Base-by-base conservation (phyloP, 2,329 filamentous ascomycete species). In the Diplodia sapinea region DNA sequence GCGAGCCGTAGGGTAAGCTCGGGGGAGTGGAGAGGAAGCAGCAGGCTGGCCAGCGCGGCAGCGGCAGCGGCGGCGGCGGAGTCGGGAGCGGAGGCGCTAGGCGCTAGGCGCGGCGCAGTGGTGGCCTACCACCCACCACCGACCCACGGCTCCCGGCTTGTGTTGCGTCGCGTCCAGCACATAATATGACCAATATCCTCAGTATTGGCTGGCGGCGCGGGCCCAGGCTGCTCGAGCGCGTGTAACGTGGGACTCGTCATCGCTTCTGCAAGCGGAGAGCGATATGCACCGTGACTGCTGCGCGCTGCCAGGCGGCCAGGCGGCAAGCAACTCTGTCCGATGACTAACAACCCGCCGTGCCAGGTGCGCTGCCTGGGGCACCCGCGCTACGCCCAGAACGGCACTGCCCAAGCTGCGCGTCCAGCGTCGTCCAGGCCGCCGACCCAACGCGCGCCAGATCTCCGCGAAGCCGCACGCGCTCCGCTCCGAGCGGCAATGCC, bases 221-320 rank as follows among this genome's bases (percentile, higher is more conserved):
- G 40, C 40, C 40, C 15, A n/a, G 40, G 17, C 40, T 47, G 52
- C 29, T 57, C 36, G 56, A 31, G 31, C 31, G 29, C 2, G 59
- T 63, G 59, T 26, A 29, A 63, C 59, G 59, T 63, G 59, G 4
- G 59, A 63, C 59, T 31, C 56, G 57, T 50, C 57, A 33, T 61
- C 57, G 57, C 57, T 36, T 49, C 40, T 50, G 57, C 56, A 61
- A 12, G 36, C 20, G 6, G 29, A 9, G 26, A 15, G 52, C 52
- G 31, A 17, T 47, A 63, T 65, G 62, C 62, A 54, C 62, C 33
- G 62, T 65, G 62, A 64, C 49, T 64, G 61, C 61, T 64, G 59
- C 56, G 54, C 12, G 54, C 13, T 23, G 33, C 23, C 20, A 15
- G 23, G 23, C 23, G 23, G 23, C 23, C 23, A 23, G 23, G 43